A percentile compares a stretch with the other conserved stretches of the same genome.
Evolutionary conservation across 768 basidiomycete genomes (phyloP).

Genomic region (Podaxis carcinomalis): DNA sequence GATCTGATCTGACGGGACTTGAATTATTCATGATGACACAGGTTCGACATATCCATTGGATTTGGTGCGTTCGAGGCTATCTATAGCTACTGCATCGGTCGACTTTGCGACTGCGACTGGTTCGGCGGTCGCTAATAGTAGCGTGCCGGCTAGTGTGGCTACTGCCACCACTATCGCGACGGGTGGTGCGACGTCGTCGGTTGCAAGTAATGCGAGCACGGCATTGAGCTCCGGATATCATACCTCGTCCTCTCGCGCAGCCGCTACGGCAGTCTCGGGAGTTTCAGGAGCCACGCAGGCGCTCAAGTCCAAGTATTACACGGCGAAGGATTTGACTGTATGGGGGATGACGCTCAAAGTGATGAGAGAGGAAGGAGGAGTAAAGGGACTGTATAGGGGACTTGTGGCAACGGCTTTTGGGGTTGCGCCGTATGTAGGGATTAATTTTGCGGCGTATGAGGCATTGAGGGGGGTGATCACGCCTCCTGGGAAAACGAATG

Average conservation of each 20-base stretch:
- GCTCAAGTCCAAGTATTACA: constrained; percentile 31
- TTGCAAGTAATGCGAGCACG: constrained; percentile 21
- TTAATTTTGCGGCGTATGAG: constrained; percentile 96
- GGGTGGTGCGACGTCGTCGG: constrained; percentile 19
- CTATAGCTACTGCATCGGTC: constrained; percentile 84
- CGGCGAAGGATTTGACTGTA: constrained; percentile 60
- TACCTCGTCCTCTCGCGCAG: constrained; percentile 43
- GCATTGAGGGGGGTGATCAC: constrained; percentile 69
- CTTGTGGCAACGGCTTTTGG: constrained; percentile 81
- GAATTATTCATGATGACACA: constrained; percentile 21
- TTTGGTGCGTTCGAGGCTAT: constrained; percentile 87
- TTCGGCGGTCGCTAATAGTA: constrained; percentile 13
- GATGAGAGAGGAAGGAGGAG: constrained; percentile 87
- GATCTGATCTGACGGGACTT: neutral
- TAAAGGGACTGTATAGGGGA: constrained; percentile 84
- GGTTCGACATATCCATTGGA: constrained; percentile 91
- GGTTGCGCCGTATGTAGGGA: constrained; percentile 85
- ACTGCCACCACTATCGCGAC: constrained; percentile 19
- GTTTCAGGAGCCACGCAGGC: constrained; percentile 15
- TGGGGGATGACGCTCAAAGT: constrained; percentile 90
- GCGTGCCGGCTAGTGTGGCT: constrained; percentile 21
- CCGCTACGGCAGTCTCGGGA: constrained; percentile 18
- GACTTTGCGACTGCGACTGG: constrained; percentile 14
- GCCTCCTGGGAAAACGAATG: constrained; percentile 72
- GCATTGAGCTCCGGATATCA: constrained; percentile 52